Evolutionary conservation across 441 rosid genomes (phyloP).

Genomic region (Gossypium davidsonii): DNA sequence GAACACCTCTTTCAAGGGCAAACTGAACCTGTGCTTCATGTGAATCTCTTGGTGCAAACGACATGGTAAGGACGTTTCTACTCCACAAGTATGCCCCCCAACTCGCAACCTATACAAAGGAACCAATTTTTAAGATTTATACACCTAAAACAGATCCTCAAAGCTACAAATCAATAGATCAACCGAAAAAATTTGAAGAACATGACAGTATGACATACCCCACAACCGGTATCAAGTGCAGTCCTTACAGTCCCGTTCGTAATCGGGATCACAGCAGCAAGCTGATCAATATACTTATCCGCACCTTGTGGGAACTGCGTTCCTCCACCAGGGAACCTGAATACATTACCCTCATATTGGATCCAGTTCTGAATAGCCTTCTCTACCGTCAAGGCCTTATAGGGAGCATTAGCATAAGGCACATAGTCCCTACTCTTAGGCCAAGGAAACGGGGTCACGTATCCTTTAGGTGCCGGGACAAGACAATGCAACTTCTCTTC

Average conservation of each 20-base stretch:
- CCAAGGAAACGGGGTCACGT: constrained; percentile 94
- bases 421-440: constrained; percentile 97
- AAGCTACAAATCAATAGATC: background rate
- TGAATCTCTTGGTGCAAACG: constrained; percentile 95
- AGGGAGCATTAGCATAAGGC: constrained; percentile 94
- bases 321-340: constrained; percentile 97
- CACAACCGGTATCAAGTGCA: constrained; percentile 95
- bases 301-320: constrained; percentile 99
- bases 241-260: constrained; percentile 90
- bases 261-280: constrained; percentile 85
- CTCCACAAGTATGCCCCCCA: constrained; percentile 98
- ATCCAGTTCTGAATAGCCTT: constrained; percentile 99
- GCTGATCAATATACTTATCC: constrained; percentile 84
- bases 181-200: background rate
- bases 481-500: constrained; percentile 69
- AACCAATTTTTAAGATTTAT: background rate
- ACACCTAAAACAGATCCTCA: too few species aligned
- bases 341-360: constrained; percentile 93
- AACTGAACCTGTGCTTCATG: constrained; percentile 99
- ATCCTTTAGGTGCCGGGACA: constrained; percentile 88
- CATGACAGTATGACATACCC: constrained; percentile 49
- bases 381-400: constrained; percentile 95
- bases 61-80: constrained; percentile 89
- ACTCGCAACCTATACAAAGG: constrained; percentile 70
- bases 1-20: constrained; percentile 96